Percentiles rank a stretch among this genome's conserved stretches.
These are phyloP conservation scores for Metschnikowia lachancei DNA, from an alignment of 805 yeast species.

Conservation along the genomic window DNA sequence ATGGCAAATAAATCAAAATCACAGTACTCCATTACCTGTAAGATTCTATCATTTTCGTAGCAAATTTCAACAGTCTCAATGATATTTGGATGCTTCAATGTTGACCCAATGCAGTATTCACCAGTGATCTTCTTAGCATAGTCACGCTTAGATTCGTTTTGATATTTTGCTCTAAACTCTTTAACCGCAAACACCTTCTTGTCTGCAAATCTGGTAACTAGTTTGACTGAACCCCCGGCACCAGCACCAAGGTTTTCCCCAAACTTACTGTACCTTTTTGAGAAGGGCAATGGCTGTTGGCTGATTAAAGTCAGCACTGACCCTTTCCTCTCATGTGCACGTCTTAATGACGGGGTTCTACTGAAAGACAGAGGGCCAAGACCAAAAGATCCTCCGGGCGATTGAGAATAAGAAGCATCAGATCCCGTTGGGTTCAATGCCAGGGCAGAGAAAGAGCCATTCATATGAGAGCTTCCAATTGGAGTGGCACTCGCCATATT, in stretches of 20 bases:
- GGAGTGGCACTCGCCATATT: conserved; percentile 18
- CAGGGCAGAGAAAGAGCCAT: conserved; percentile 28
- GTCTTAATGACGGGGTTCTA: conserved; percentile 31
- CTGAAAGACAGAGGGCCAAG: conserved; percentile 26
- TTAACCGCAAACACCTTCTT: conserved; percentile 82
- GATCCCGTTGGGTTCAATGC: conserved; percentile 35
- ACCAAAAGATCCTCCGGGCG: conserved; percentile 27
- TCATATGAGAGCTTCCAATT: conserved; percentile 25
- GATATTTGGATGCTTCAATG: conserved; percentile 84
- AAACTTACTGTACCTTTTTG: conserved; percentile 73
- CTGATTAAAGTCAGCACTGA: conserved; percentile 35
- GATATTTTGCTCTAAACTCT: conserved; percentile 77
- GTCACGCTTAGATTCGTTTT: conserved; percentile 74
- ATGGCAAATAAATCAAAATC: conserved; percentile 91
- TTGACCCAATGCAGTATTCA: conserved; percentile 90
- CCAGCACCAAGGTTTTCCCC: conserved; percentile 92
- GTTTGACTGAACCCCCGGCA: conserved; percentile 87
- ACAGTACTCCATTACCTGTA: conserved; percentile 93
- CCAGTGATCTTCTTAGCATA: conserved; percentile 91
- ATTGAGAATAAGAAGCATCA: conserved; percentile 35
- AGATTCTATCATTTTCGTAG: conserved; percentile 80
- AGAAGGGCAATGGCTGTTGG: conserved; percentile 49
- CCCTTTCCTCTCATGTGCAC: conserved; percentile 36
- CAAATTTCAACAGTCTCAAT: conserved; percentile 89
- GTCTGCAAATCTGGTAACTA: conserved; percentile 67